Conservation (phyloP, 2,329 filamentous ascomycete species). For the Lachnellula cervina region DNA sequence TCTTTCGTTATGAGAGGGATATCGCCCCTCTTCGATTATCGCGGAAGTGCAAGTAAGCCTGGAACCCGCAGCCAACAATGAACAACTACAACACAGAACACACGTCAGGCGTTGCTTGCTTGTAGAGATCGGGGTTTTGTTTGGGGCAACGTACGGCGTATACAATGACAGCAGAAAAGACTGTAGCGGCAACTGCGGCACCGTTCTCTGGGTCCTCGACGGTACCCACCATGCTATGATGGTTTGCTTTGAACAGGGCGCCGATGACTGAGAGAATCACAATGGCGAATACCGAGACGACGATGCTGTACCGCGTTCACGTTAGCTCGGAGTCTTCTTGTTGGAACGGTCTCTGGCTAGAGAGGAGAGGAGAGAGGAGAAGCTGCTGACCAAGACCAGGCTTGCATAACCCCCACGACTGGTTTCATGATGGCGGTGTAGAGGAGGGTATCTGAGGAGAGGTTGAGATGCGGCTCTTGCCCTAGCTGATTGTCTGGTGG, state of each 20-base stretch:
- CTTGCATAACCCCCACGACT: constrained; percentile 83
- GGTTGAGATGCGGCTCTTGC: background rate
- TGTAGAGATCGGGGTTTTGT: background rate
- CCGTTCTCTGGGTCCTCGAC: constrained; percentile 66
- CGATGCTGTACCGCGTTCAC: constrained; percentile 53
- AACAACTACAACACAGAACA: constrained; percentile 42
- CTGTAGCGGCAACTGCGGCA: constrained; percentile 71
- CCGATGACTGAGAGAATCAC: constrained; percentile 60
- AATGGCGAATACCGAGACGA: constrained; percentile 63
- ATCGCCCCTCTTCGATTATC: constrained; percentile 81
- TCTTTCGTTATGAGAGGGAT: constrained; percentile 48
- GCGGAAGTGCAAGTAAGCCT: constrained; percentile 80
- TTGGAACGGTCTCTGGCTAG: background rate
- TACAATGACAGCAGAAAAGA: constrained; percentile 83
- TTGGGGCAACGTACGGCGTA: constrained; percentile 65
- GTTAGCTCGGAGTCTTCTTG: constrained; percentile 1
- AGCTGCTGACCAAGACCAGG: constrained; percentile 80
- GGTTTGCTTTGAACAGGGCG: constrained; percentile 70
- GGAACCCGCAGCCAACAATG: constrained; percentile 84
- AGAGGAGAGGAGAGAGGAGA: constrained; percentile 5
- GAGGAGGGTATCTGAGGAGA: background rate
- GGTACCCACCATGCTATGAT: constrained; percentile 79
- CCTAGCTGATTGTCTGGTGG: background rate
- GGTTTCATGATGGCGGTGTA: constrained; percentile 69
- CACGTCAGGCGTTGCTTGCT: no score